These are phyloP conservation scores for Ambrosiella cleistominuta DNA, from an alignment of 2,329 filamentous ascomycete species.

Conservation along the genomic window DNA sequence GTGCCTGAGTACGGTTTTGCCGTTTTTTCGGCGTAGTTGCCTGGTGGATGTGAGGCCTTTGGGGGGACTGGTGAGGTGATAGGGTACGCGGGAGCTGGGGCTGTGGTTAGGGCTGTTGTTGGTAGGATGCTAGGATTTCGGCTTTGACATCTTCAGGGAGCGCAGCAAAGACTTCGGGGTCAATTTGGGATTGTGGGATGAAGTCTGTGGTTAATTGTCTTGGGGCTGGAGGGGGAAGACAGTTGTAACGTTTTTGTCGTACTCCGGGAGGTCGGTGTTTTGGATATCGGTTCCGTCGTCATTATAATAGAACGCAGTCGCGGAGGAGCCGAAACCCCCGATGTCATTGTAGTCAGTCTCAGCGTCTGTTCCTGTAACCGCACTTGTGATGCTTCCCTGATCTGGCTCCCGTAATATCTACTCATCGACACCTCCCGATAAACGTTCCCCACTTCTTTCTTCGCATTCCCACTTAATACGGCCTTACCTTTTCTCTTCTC, in stretches of 20 bases:
- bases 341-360: too few relatives aligned
- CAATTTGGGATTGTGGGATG: constrained; percentile 57
- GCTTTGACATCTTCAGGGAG: constrained; percentile 73
- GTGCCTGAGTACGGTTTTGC: constrained; percentile 26
- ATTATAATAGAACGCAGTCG: too few relatives aligned
- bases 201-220: constrained; percentile 23
- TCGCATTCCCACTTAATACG: constrained; percentile 27
- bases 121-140: constrained; percentile 48
- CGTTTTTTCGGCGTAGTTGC: constrained; percentile 16
- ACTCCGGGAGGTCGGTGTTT: too few relatives aligned
- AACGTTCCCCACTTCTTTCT: constrained; percentile 28
- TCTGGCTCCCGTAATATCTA: constrained; percentile 66
- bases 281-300: too few relatives aligned
- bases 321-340: too few relatives aligned
- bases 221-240: neutral
- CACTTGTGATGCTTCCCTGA: neutral
- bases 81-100: neutral
- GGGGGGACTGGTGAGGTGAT: neutral
- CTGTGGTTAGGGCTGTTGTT: neutral
- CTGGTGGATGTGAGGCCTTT: neutral
- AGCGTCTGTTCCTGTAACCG: too few relatives aligned
- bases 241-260: too few relatives aligned
- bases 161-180: constrained; percentile 66
- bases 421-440: constrained; percentile 68
- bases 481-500: constrained; percentile 37